Evolutionary conservation across 129 eudicot genomes (phyloP).

Genomic region (Calendula officinalis): DNA sequence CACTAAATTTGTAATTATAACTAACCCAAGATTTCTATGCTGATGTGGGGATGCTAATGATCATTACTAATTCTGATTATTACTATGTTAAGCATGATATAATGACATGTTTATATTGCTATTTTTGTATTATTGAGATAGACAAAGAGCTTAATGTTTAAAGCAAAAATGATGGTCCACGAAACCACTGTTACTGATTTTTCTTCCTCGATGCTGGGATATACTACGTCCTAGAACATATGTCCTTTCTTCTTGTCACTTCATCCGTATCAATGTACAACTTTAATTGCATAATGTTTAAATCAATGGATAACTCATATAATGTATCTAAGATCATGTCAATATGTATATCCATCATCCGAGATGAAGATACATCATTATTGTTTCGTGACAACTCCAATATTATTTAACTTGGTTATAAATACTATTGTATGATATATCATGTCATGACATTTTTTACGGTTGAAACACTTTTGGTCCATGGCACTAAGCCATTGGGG

Average conservation of each 20-base stretch:
- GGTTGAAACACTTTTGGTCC: neutral
- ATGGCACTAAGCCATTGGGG: neutral
- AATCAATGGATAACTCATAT: neutral
- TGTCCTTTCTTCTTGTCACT: neutral
- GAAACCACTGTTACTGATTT: slow-evolving; percentile 19
- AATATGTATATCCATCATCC: neutral
- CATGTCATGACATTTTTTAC: too few relatives aligned
- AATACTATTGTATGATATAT: neutral
- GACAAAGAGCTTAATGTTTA: slow-evolving; percentile 28
- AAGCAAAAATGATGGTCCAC: slow-evolving; percentile 39
- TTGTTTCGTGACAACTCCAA: neutral
- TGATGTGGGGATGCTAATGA: slow-evolving; percentile 6
- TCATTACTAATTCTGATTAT: neutral
- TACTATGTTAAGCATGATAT: slow-evolving; percentile 17
- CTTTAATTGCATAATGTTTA: slow-evolving; percentile 4
- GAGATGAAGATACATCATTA: neutral
- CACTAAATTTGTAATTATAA: neutral
- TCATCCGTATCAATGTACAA: neutral
- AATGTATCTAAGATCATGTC: neutral
- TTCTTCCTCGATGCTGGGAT: slow-evolving; percentile 15
- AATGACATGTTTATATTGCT: slow-evolving; percentile 3
- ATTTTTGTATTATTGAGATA: neutral
- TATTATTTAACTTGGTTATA: neutral
- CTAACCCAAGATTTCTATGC: neutral
- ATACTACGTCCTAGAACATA: neutral